Evolutionary conservation across 805 yeast species (phyloP).

Genomic region (Yarrowia sp.): DNA sequence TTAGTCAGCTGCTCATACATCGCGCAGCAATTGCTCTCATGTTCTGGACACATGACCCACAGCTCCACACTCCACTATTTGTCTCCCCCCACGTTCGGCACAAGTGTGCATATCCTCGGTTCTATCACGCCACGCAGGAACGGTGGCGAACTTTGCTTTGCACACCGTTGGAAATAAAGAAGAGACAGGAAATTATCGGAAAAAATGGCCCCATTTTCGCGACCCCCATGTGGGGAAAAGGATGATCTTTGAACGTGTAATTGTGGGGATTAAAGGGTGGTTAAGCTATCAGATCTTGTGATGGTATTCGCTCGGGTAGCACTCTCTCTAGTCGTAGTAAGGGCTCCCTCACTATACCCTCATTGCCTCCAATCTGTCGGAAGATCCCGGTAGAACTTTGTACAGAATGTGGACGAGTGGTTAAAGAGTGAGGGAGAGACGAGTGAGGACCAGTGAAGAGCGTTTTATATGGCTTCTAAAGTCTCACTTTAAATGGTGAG

Average conservation of each 20-base stretch:
- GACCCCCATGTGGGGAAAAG: not conserved
- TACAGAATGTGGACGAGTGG: conserved; percentile 7
- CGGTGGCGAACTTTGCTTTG: conserved; percentile 24
- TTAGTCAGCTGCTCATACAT: too few species aligned
- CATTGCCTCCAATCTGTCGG: conserved; percentile 26
- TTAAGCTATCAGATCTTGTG: too few species aligned
- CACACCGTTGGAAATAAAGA: conserved; percentile 15
- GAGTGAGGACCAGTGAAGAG: too few species aligned
- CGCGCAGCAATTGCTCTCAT: not conserved
- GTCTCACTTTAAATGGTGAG: too few species aligned
- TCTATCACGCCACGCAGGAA: conserved; percentile 37
- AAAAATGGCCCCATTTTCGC: conserved; percentile 13
- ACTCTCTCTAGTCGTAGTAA: too few species aligned
- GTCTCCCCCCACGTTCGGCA: conserved; percentile 17
- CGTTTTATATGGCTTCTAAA: too few species aligned
- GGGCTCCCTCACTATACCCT: too few species aligned
- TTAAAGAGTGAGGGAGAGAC: too few species aligned
- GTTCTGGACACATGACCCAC: not conserved
- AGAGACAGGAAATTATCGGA: not conserved
- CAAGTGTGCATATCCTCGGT: conserved; percentile 34
- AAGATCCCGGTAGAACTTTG: conserved; percentile 24
- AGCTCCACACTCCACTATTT: not conserved
- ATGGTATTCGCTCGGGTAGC: too few species aligned
- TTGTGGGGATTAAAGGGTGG: too few species aligned
- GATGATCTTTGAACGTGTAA: too few species aligned